A percentile compares a stretch with the other conserved stretches of the same genome.
Evolutionary conservation across 2,329 filamentous ascomycete genomes (phyloP).

Genomic region (Phialocephala subalpina): DNA sequence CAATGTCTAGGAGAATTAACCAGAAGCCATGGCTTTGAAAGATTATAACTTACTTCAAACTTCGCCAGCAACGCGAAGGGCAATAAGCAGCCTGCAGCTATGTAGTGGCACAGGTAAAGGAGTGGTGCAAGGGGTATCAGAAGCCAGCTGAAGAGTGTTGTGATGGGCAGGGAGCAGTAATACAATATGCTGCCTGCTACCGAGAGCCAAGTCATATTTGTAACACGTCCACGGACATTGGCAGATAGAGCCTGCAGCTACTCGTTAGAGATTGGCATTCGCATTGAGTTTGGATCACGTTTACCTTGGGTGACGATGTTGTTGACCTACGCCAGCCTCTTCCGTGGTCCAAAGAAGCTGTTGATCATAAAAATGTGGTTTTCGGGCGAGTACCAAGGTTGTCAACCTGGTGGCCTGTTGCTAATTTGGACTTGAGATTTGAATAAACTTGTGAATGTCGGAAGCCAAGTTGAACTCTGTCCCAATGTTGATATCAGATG

Average conservation of each 20-base stretch:
- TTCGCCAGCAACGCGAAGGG: constrained; percentile 40
- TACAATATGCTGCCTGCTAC: constrained; percentile 31
- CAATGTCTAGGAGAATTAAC: constrained; percentile 45
- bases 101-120: constrained; percentile 37
- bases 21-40: background rate
- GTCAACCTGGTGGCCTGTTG: background rate
- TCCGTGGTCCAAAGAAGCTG: background rate
- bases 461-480: background rate
- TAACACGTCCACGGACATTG: background rate
- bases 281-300: background rate
- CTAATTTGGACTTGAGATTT: background rate
- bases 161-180: constrained; percentile 37
- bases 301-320: background rate
- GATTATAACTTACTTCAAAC: constrained; percentile 38
- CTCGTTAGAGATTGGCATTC: background rate
- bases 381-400: background rate
- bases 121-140: constrained; percentile 37
- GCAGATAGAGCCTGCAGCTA: background rate
- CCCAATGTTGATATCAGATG: background rate
- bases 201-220: constrained; percentile 36
- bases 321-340: background rate
- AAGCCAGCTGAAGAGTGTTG: constrained; percentile 29
- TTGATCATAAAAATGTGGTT: background rate
- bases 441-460: background rate
- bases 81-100: constrained; percentile 33